phyloP scores from a whole-genome alignment of 2,329 filamentous ascomycete species.

The Fusarium albidum region DNA sequence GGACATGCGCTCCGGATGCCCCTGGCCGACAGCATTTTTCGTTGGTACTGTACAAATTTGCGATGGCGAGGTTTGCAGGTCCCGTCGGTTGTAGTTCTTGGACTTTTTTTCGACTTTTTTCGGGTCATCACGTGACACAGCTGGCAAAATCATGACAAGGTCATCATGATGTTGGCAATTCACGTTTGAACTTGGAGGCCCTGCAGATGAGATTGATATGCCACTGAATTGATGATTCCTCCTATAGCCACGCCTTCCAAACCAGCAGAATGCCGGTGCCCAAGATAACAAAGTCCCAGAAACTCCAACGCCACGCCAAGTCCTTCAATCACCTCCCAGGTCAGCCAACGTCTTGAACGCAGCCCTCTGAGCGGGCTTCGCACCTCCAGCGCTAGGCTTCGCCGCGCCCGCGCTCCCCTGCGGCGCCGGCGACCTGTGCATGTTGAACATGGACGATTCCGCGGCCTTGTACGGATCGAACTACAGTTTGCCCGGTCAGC shows the following conservation, averaged over 20 bases:
- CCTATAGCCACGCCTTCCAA: neutral
- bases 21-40: conserved; percentile 47
- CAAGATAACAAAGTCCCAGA: conserved; percentile 3
- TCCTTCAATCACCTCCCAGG: conserved; percentile 47
- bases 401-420: conserved; percentile 39
- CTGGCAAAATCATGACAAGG: neutral
- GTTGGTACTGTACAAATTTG: conserved; percentile 30
- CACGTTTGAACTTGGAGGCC: no score
- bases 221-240: no score
- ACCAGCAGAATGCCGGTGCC: conserved; percentile 1
- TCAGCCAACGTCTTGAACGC: conserved; percentile 64
- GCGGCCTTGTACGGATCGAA: conserved; percentile 70
- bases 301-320: conserved; percentile 5
- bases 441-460: conserved; percentile 66
- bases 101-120: conserved; percentile 39
- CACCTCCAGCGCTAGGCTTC: conserved; percentile 32
- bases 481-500: conserved; percentile 47
- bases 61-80: conserved; percentile 12
- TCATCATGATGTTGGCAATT: conserved; percentile 12
- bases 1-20: conserved; percentile 46
- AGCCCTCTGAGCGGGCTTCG: conserved; percentile 45
- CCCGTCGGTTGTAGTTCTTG: no score
- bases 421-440: conserved; percentile 47
- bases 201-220: no score
- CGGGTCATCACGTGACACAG: conserved; percentile 41